A percentile compares a stretch with the other conserved stretches of the same genome.
Evolutionary conservation across 352 stramenopile species (phyloP).

Genomic region (Aphanomyces astaci): DNA sequence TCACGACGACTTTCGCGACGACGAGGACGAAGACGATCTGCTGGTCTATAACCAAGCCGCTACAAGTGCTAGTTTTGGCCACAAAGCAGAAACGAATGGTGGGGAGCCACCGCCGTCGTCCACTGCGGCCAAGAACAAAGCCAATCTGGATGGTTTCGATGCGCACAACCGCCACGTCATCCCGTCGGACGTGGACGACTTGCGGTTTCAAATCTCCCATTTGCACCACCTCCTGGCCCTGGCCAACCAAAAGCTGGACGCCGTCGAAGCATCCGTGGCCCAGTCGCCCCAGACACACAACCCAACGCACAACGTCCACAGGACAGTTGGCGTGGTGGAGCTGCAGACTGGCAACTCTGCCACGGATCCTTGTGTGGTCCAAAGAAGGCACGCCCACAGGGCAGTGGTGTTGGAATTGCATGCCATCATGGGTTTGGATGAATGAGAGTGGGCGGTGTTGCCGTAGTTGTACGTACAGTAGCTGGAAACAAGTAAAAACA

Average conservation of each 20-base stretch:
- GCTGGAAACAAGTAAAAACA: too few species aligned
- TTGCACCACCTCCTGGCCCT: constrained; percentile 50
- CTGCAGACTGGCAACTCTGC: not conserved
- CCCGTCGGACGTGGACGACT: constrained; percentile 41
- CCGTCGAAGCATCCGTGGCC: not conserved
- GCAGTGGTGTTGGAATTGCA: constrained; percentile 57
- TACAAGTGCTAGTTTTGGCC: not conserved
- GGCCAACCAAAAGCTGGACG: constrained; percentile 23
- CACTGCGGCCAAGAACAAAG: too few species aligned
- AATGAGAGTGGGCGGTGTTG: too few species aligned
- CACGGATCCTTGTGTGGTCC: constrained; percentile 30
- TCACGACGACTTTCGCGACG: not conserved
- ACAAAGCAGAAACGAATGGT: too few species aligned
- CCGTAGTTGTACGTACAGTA: too few species aligned
- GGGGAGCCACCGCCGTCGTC: too few species aligned
- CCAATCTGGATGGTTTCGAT: too few species aligned
- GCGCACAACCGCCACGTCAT: too few species aligned
- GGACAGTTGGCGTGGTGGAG: not conserved
- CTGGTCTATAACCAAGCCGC: not conserved
- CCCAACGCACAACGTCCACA: not conserved
- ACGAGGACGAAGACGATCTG: not conserved
- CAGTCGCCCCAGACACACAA: not conserved
- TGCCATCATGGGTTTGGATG: constrained; percentile 56
- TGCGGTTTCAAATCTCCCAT: constrained; percentile 46
- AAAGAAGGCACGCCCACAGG: constrained; percentile 37